Evolutionary conservation across 73 alveolate species (phyloP).

Genomic region (Paraurostyla sp.): DNA sequence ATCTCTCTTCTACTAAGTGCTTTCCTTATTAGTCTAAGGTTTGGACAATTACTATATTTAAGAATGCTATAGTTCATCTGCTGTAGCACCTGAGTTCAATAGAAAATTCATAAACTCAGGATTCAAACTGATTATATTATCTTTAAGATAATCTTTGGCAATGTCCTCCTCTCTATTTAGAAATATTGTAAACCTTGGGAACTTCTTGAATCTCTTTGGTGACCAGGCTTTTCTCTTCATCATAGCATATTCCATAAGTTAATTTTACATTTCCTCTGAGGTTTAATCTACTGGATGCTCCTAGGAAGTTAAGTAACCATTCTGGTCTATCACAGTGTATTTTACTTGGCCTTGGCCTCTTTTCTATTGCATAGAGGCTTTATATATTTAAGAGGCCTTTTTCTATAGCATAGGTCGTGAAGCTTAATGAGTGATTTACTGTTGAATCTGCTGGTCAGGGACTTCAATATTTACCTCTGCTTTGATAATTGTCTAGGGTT

Average conservation of each 20-base stretch:
- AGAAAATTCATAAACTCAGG: conserved; percentile 64
- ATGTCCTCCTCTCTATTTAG: conserved; percentile 54
- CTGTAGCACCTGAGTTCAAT: conserved; percentile 50
- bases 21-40: too few species aligned
- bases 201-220: conserved; percentile 61
- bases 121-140: conserved; percentile 51
- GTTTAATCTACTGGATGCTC: conserved; percentile 38
- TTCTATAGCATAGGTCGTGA: too few species aligned
- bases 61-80: too few species aligned
- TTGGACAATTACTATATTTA: too few species aligned
- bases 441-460: too few species aligned
- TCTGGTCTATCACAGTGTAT: background rate
- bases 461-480: too few species aligned
- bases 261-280: background rate
- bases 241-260: conserved; percentile 33
- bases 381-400: background rate
- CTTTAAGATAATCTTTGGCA: conserved; percentile 51
- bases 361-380: background rate
- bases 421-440: too few species aligned
- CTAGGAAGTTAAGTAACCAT: conserved; percentile 19
- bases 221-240: conserved; percentile 45
- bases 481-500: too few species aligned
- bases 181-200: conserved; percentile 69
- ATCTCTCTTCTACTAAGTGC: too few species aligned
- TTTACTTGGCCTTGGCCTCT: background rate